phyloP scores from a whole-genome alignment of 495 filamentous ascomycete species.

The Cercophora sp. region DNA sequence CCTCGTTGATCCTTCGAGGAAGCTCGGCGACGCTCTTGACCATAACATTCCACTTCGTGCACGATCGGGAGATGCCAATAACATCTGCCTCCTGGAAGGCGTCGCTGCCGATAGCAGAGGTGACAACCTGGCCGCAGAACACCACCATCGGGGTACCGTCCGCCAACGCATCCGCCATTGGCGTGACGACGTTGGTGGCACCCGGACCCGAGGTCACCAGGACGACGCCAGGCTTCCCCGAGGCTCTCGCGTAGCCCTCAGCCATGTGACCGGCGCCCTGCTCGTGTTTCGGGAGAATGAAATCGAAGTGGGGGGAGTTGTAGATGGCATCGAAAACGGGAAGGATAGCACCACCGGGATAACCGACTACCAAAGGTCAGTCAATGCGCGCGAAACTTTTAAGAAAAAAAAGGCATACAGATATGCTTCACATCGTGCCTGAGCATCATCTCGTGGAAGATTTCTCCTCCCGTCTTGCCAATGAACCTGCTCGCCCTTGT shows the following conservation, averaged over 20 bases:
- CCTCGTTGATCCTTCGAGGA: slow-evolving; percentile 74
- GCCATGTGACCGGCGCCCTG: slow-evolving; percentile 83
- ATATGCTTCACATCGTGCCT: slow-evolving; percentile 87
- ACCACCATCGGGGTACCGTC: slow-evolving; percentile 78
- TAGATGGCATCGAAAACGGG: slow-evolving; percentile 81
- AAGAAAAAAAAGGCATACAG: slow-evolving; percentile 54
- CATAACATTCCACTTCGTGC: slow-evolving; percentile 87
- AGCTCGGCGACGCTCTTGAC: slow-evolving; percentile 74
- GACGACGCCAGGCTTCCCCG: slow-evolving; percentile 71
- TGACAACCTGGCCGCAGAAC: slow-evolving; percentile 73
- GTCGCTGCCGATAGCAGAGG: slow-evolving; percentile 69
- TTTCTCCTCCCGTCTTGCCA: slow-evolving; percentile 91
- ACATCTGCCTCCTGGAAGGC: slow-evolving; percentile 80
- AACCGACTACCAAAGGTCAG: slow-evolving; percentile 52
- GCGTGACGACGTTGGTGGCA: slow-evolving; percentile 74
- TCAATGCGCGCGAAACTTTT: neutral
- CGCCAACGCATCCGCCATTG: slow-evolving; percentile 73
- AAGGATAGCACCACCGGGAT: slow-evolving; percentile 77
- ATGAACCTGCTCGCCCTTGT: slow-evolving; percentile 64
- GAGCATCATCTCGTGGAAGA: slow-evolving; percentile 99
- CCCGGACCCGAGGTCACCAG: slow-evolving; percentile 76
- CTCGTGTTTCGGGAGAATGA: slow-evolving; percentile 74
- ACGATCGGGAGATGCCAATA: slow-evolving; percentile 69
- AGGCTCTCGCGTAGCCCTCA: slow-evolving; percentile 71
- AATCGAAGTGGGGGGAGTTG: slow-evolving; percentile 73